Base-by-base conservation (phyloP, 164 flowering plant species). In the Euptelea pleiosperma region DNA sequence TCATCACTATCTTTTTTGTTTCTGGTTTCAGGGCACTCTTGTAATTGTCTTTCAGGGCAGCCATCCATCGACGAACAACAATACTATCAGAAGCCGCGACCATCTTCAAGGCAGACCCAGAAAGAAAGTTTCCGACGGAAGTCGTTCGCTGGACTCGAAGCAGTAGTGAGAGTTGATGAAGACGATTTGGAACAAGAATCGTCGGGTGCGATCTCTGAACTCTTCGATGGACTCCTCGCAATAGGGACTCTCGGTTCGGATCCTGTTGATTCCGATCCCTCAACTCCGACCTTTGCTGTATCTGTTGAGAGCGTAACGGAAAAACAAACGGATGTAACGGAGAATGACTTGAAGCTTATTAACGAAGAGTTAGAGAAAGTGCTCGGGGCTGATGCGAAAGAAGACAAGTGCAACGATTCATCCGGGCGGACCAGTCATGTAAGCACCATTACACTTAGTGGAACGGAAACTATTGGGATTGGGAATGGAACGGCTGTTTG, bases 181-280 rank as follows among this genome's bases (percentile, higher is more conserved):
- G 74, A 72, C 9, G 71, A 76, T 48, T 64, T 71, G 11, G 86
- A 74, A 40, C 77, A 77, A 19, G 81, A 73, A 60, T 26, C 74
- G 48, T 55, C 75, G 9, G 39, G 6, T 1, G 70, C 41, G 2
- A 59, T 50, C 52, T 51, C 76, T 33, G 86, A 82, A 14, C 69
- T 72, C 58, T 87, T 85, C 55, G 71, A 82, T 42, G 91, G 90
- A 29, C 86, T 90, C 62, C 89, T 90, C 42, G 64, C 89, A 44
- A 90, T 90, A 46, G 97, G 97, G 24, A 85, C 92, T 30, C 83
- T 90, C 16, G 97, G 97, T 51, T 58, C 70, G 10, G 86, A 82
- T 60, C 69, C 73, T 10, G 43, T 53, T 16, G 21, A 43, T 15
- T 58, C 55, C 48, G 82, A 75, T 31, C 86, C 92, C 3, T 62